Conservation (phyloP, 345 rosid species). For the Eucalyptus polybractea region DNA sequence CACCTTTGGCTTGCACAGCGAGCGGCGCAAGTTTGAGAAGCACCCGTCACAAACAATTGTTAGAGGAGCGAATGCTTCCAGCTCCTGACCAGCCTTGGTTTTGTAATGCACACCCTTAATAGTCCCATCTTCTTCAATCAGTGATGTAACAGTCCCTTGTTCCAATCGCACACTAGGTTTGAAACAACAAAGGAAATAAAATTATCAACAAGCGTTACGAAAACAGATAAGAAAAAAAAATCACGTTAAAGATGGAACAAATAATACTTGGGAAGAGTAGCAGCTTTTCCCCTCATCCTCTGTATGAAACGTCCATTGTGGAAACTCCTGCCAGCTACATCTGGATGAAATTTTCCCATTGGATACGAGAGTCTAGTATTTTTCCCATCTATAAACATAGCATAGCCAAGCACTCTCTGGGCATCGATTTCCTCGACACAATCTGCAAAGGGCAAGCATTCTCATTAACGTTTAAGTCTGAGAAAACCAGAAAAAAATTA, state of each 20-base stretch:
- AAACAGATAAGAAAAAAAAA: neutral
- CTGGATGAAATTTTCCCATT: neutral
- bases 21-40: constrained; percentile 3
- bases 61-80: constrained; percentile 3
- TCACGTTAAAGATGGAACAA: neutral
- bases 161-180: constrained; percentile 2
- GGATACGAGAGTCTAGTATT: constrained; percentile 1
- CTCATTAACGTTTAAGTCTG: neutral
- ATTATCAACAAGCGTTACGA: neutral
- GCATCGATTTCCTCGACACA: constrained; percentile 7
- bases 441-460: neutral
- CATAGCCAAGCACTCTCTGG: constrained; percentile 7
- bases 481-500: neutral
- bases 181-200: neutral
- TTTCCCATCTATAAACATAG: constrained; percentile 3
- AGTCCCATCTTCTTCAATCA: constrained; percentile 6
- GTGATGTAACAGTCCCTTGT: constrained; percentile 9
- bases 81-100: neutral
- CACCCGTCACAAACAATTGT: constrained; percentile 10
- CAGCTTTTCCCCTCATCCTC: constrained; percentile 7
- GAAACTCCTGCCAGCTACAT: constrained; percentile 11
- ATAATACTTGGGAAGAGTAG: constrained; percentile 5
- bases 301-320: constrained; percentile 12
- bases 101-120: constrained; percentile 7
- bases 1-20: constrained; percentile 10